Percentiles rank a stretch among this genome's conserved stretches.
These are phyloP conservation scores for Coniochaeta pulveracea DNA, from an alignment of 2,329 filamentous ascomycete species.

Conservation along the genomic window DNA sequence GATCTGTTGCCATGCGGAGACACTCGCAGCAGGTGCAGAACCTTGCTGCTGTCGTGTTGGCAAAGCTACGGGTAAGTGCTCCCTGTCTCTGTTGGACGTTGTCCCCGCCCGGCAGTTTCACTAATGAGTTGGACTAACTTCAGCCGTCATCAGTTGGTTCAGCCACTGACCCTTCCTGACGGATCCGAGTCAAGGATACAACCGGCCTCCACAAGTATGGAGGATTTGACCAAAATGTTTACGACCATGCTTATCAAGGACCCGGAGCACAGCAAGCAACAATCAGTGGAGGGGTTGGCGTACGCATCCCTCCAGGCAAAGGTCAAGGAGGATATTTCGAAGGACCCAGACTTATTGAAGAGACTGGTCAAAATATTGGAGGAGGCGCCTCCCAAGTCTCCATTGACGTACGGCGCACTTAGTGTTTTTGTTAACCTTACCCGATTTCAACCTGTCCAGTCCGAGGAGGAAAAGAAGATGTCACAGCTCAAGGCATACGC, in stretches of 20 bases:
- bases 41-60: slow-evolving; percentile 62
- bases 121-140: slow-evolving; percentile 34
- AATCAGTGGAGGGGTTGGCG: slow-evolving; percentile 81
- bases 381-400: slow-evolving; percentile 49
- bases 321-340: slow-evolving; percentile 71
- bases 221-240: slow-evolving; percentile 54
- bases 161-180: slow-evolving; percentile 27
- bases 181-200: slow-evolving; percentile 32
- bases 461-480: slow-evolving; percentile 89
- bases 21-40: slow-evolving; percentile 53
- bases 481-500: slow-evolving; percentile 89
- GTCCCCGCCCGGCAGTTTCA: slow-evolving; percentile 5
- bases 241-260: slow-evolving; percentile 53
- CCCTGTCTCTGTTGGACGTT: slow-evolving; percentile 6
- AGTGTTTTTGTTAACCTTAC: slow-evolving; percentile 82
- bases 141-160: slow-evolving; percentile 41
- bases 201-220: slow-evolving; percentile 47
- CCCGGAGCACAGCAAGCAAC: slow-evolving; percentile 46
- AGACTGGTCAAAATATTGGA: slow-evolving; percentile 54
- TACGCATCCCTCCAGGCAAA: slow-evolving; percentile 80
- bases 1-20: slow-evolving; percentile 46
- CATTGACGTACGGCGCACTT: slow-evolving; percentile 72
- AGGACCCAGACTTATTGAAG: slow-evolving; percentile 57
- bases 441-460: slow-evolving; percentile 61
- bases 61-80: slow-evolving; percentile 60